Evolutionary conservation across 257 asterid species (phyloP).

Genomic region (Rhazya stricta): DNA sequence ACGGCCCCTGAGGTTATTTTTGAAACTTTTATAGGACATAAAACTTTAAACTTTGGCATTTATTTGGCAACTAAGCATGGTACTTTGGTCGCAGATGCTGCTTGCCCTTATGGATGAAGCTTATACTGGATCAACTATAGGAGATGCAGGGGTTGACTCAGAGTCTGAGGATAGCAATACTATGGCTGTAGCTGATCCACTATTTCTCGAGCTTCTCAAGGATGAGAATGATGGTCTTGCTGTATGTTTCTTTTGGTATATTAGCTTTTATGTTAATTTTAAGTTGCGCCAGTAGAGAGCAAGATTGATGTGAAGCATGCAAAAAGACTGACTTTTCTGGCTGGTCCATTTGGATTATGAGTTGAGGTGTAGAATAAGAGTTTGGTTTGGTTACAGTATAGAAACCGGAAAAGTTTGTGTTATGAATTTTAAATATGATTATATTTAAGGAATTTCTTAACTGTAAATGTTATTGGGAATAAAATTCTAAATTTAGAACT

Average conservation of each 20-base stretch:
- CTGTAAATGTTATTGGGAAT: no score
- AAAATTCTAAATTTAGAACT: no score
- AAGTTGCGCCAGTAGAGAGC: neutral
- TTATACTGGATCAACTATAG: conserved; percentile 89
- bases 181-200: conserved; percentile 66
- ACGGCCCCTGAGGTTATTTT: conserved; percentile 81
- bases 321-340: neutral
- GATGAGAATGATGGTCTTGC: conserved; percentile 98
- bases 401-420: no score
- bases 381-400: no score
- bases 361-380: no score
- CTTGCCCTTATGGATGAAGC: conserved; percentile 99
- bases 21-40: conserved; percentile 18
- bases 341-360: no score
- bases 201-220: conserved; percentile 93
- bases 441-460: no score
- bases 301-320: neutral
- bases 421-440: no score
- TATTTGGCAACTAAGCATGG: conserved; percentile 17
- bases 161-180: conserved; percentile 86
- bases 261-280: neutral
- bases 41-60: conserved; percentile 9
- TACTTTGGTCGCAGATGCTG: conserved; percentile 59
- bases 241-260: conserved; percentile 49
- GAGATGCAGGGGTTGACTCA: conserved; percentile 90